Conservation (phyloP, 2,329 filamentous ascomycete genomes). For the Hymenoscyphus linearis region DNA sequence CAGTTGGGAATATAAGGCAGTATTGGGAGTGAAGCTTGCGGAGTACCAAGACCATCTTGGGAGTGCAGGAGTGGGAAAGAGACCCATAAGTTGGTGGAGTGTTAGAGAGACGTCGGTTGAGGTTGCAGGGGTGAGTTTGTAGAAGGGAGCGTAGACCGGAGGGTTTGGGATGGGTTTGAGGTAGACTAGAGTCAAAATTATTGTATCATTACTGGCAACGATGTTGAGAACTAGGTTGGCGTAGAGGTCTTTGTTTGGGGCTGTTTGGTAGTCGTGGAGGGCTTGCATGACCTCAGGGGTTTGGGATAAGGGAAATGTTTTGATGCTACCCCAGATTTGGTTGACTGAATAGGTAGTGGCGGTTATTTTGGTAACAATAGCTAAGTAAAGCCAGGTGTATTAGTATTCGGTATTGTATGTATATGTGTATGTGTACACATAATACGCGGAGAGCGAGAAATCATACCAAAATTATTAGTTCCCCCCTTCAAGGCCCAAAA, state of each 20-base stretch:
- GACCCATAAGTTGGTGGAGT: neutral
- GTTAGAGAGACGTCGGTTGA: neutral
- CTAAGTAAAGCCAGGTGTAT: neutral
- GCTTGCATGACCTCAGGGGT: neutral
- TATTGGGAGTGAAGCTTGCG: neutral
- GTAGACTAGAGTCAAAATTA: neutral
- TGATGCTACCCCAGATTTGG: neutral
- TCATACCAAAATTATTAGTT: neutral
- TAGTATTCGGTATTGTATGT: neutral
- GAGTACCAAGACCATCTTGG: neutral
- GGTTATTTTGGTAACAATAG: neutral
- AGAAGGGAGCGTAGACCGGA: neutral
- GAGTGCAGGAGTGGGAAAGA: neutral
- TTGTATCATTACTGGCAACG: neutral
- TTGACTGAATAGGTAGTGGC: neutral
- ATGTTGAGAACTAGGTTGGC: neutral
- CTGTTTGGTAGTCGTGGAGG: neutral
- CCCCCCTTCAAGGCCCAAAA: constrained; percentile 1
- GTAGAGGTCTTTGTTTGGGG: constrained; percentile 1
- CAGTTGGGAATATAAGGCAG: neutral
- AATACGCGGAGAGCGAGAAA: too few species aligned
- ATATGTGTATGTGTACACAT: too few species aligned
- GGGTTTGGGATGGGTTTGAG: neutral
- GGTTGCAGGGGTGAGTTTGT: neutral
- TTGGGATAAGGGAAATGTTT: neutral